phyloP scores from a whole-genome alignment of 371 early-diverging fungal genomes.

The Encephalitozoon cuniculi region DNA sequence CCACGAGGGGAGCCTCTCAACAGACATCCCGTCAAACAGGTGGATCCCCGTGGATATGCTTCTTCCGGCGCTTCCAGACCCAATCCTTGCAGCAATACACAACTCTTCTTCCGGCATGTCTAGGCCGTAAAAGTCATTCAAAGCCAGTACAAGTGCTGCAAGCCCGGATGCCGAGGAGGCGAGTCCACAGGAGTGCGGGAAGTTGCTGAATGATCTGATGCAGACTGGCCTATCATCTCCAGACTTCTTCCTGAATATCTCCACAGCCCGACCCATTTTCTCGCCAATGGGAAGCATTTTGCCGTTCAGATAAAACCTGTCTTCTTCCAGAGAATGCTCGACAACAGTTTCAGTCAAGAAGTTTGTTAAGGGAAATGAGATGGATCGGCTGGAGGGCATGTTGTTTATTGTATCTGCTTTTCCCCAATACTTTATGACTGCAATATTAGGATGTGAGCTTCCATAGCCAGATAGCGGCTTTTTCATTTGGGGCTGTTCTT shows the following conservation, averaged over 20 bases:
- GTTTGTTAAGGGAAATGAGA: conserved; percentile 84
- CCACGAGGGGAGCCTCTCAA: conserved; percentile 75
- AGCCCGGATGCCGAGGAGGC: conserved; percentile 95
- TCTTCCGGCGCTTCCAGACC: conserved; percentile 89
- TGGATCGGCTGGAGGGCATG: conserved; percentile 85
- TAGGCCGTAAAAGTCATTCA: conserved; percentile 67
- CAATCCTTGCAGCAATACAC: conserved; percentile 80
- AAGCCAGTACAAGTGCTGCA: conserved; percentile 76
- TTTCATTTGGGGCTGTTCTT: background rate
- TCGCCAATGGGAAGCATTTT: background rate
- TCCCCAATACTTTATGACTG: conserved; percentile 96
- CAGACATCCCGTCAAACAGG: conserved; percentile 72
- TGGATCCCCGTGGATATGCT: conserved; percentile 89
- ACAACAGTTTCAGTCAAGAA: conserved; percentile 83
- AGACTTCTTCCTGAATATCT: conserved; percentile 12
- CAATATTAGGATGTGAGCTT: conserved; percentile 83
- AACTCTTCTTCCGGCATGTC: conserved; percentile 63
- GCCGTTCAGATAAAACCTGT: conserved; percentile 12
- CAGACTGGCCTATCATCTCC: background rate
- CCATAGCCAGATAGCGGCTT: background rate
- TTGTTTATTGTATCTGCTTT: conserved; percentile 74
- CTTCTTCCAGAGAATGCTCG: background rate
- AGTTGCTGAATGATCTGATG: conserved; percentile 68
- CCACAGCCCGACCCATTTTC: background rate
- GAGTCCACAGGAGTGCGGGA: conserved; percentile 94